Percentiles rank a stretch among this genome's conserved stretches.
Evolutionary conservation across 345 rosid genomes (phyloP).

Genomic region (Eucalyptus sp.): DNA sequence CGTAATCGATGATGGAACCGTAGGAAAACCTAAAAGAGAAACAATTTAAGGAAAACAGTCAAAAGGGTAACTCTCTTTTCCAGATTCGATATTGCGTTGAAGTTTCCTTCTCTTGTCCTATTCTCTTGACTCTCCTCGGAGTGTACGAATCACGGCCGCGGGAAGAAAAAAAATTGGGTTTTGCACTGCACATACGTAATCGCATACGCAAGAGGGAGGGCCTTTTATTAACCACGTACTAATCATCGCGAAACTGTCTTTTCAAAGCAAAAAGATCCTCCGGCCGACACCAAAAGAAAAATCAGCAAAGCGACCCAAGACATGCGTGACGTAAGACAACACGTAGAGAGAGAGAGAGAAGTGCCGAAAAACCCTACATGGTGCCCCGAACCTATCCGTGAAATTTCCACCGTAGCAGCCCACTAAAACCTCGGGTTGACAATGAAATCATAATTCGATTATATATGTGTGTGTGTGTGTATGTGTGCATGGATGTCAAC

Average conservation of each 20-base stretch:
- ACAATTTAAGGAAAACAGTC: neutral
- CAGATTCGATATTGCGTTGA: neutral
- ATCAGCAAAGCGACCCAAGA: neutral
- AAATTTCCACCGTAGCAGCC: neutral
- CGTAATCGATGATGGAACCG: neutral
- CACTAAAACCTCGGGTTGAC: neutral
- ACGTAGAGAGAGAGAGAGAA: neutral
- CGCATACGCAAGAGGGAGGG: neutral
- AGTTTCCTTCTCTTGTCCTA: neutral
- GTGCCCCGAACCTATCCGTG: neutral
- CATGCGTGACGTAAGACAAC: neutral
- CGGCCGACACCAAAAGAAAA: too few species aligned
- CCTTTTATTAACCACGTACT: neutral
- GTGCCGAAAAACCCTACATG: neutral
- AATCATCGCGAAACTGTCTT: neutral
- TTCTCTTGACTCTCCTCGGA: neutral
- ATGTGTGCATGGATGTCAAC: neutral
- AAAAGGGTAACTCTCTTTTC: neutral
- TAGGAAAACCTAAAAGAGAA: neutral
- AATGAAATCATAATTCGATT: neutral
- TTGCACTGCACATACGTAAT: neutral
- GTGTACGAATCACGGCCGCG: neutral
- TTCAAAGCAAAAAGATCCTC: neutral
- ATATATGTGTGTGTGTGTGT: neutral
- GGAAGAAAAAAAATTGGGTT: neutral